Evolutionary conservation across 768 basidiomycete species (phyloP), one percentile per base, ranked within the genome.

Genomic region (Trametes coccinea): DNA sequence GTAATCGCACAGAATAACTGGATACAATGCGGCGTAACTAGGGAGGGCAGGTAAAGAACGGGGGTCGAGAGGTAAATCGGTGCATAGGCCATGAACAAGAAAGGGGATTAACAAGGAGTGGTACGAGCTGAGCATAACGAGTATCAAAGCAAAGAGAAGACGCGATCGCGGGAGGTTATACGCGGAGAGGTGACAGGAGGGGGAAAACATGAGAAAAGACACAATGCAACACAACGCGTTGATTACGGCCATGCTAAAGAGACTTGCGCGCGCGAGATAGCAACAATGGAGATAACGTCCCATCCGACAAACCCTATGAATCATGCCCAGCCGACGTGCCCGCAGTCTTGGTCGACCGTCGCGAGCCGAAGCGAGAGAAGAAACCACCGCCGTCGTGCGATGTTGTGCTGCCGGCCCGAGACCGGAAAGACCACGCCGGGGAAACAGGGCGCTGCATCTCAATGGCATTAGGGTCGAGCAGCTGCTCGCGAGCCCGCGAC

Each of bases 351-450:
- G 73, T 73, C n/a, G 82, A 82, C 66, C 90, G 81, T 63, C 83
- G 78, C 13, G 90, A 87, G 45, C 90, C 91, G 74, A 93, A 93
- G 60, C 89, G 83, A 62, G 86, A 87, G 71, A 92, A 90, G 45
- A 91, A 73, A 0, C 88, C 83, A 45, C 56, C 71, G 6, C 81
- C 80, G n/a, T 89, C 88, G 63, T 87, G 85, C 5, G 89, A 89
- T 52, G 85, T 81, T 0, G 84, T 71, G 65, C 90, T 90, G n/a
- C 89, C 90, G 1, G 88, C 81, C 29, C 87, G 81, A 22, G 92
- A 93, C 16, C 91, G 87, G 79, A 92, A 87, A 0, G 90, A 92
- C 90, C 90, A 93, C 0, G 90, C 87, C 0, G 91, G 92, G 4
- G 92, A 93, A 16, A 77, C 81, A 2, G 92, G 92, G 27, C 92